phyloP scores from a whole-genome alignment of 73 alveolate genomes.

The Paramecium caudatum region DNA sequence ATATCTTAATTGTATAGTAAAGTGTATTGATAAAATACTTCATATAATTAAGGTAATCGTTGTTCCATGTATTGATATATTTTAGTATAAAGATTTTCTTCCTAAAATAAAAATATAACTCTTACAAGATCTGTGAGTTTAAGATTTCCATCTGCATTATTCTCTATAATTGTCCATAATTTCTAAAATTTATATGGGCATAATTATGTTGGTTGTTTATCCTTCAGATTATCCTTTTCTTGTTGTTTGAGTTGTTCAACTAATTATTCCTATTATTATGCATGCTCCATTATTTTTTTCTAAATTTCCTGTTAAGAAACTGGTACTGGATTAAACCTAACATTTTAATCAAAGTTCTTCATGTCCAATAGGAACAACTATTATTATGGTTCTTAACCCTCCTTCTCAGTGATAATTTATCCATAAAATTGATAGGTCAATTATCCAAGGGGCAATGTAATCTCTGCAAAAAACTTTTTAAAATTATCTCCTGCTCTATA shows the following conservation, averaged over 20 bases:
- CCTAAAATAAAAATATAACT: not conserved
- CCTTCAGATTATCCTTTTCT: constrained; percentile 63
- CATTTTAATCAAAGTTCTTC: constrained; percentile 3
- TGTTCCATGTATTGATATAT: constrained; percentile 50
- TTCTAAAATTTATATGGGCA: constrained; percentile 75
- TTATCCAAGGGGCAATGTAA: constrained; percentile 64
- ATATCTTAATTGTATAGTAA: constrained; percentile 54
- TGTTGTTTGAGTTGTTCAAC: constrained; percentile 15
- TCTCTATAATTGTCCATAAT: constrained; percentile 71
- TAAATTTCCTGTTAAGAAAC: constrained; percentile 67
- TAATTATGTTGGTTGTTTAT: constrained; percentile 55
- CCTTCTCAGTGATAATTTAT: constrained; percentile 43
- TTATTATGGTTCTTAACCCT: constrained; percentile 24
- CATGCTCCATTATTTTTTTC: constrained; percentile 64
- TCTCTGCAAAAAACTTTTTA: constrained; percentile 48
- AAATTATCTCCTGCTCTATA: constrained; percentile 47
- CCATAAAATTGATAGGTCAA: constrained; percentile 43
- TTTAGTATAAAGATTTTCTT: constrained; percentile 59
- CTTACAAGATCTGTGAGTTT: constrained; percentile 41
- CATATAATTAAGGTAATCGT: constrained; percentile 33
- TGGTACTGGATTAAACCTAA: constrained; percentile 43
- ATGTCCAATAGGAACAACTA: not conserved
- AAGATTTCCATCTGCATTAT: constrained; percentile 71
- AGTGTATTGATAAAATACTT: constrained; percentile 69
- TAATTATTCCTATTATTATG: constrained; percentile 18